Conservation (phyloP, 2,329 filamentous ascomycete genomes). For the Claviceps paspali region DNA sequence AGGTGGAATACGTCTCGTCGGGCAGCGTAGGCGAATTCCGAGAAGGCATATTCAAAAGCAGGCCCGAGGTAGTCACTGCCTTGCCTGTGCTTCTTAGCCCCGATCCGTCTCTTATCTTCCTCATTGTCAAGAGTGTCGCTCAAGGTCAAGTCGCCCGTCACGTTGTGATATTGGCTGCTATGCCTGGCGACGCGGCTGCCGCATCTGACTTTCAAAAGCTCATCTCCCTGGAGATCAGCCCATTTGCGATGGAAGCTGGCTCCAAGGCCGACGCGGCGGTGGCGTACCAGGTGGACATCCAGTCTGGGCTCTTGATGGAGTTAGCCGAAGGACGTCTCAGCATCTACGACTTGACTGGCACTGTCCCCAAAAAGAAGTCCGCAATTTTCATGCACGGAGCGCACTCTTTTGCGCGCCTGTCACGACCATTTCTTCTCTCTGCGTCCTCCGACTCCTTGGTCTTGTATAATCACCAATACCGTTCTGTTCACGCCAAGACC, state of each 20-base stretch:
- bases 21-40: constrained; percentile 31
- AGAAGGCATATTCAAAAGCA: constrained; percentile 39
- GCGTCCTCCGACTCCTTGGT: constrained; percentile 40
- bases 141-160: constrained; percentile 16
- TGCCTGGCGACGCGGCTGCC: constrained; percentile 11
- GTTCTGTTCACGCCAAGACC: constrained; percentile 38
- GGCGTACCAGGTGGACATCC: constrained; percentile 46
- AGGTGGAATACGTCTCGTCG: constrained; percentile 34
- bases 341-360: constrained; percentile 48
- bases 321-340: constrained; percentile 37
- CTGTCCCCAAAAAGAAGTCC: constrained; percentile 45
- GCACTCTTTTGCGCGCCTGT: constrained; percentile 50
- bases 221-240: constrained; percentile 25
- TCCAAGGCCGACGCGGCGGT: constrained; percentile 8
- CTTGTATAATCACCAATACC: constrained; percentile 57
- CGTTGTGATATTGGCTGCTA: constrained; percentile 18
- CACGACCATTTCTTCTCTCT: constrained; percentile 49
- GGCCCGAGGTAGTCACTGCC: constrained; percentile 34
- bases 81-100: constrained; percentile 32
- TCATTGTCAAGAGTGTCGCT: constrained; percentile 28
- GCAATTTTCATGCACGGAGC: constrained; percentile 34
- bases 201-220: constrained; percentile 19
- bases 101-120: constrained; percentile 36
- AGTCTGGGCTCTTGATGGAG: constrained; percentile 48
- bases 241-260: constrained; percentile 15